Evolutionary conservation across 2,329 filamentous ascomycete species (phyloP).

Genomic region (Penicillium concentricum): DNA sequence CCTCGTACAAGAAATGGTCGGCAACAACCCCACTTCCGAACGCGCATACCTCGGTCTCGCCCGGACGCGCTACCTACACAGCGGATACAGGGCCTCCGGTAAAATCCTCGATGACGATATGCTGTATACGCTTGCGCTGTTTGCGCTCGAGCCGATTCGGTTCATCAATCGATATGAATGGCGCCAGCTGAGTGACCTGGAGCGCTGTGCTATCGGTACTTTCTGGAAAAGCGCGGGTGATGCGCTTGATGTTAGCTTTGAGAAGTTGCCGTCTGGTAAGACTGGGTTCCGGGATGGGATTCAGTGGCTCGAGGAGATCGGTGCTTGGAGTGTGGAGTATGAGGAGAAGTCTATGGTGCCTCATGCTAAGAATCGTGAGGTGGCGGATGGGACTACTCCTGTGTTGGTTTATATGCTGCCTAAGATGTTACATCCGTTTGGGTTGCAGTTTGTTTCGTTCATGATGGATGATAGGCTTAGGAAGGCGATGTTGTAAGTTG

Average conservation of each 20-base stretch:
- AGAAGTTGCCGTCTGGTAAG: slow-evolving; percentile 43
- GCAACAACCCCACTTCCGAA: slow-evolving; percentile 44
- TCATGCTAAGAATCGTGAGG: slow-evolving; percentile 48
- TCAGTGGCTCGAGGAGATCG: slow-evolving; percentile 54
- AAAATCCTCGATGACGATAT: slow-evolving; percentile 63
- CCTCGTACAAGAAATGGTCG: slow-evolving; percentile 51
- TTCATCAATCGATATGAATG: slow-evolving; percentile 70
- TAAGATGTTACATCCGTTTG: slow-evolving; percentile 46
- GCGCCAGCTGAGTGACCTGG: slow-evolving; percentile 65
- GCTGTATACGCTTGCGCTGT: slow-evolving; percentile 65
- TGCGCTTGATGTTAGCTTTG: slow-evolving; percentile 62
- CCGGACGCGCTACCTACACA: slow-evolving; percentile 65
- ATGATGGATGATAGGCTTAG: slow-evolving; percentile 65
- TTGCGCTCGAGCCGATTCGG: slow-evolving; percentile 63
- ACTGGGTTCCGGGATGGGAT: slow-evolving; percentile 51
- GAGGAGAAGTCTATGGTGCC: slow-evolving; percentile 61
- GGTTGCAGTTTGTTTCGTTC: slow-evolving; percentile 53
- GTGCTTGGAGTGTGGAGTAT: slow-evolving; percentile 55
- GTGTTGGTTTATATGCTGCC: slow-evolving; percentile 61
- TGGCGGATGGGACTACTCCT: slow-evolving; percentile 60
- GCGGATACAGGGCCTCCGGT: slow-evolving; percentile 55
- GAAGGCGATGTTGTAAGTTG: slow-evolving; percentile 61
- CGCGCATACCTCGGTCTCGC: slow-evolving; percentile 55
- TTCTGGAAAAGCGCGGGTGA: slow-evolving; percentile 73
- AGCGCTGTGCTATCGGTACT: slow-evolving; percentile 64